phyloP scores from a whole-genome alignment of 2,329 filamentous ascomycete species.

The Beauveria sp. region DNA sequence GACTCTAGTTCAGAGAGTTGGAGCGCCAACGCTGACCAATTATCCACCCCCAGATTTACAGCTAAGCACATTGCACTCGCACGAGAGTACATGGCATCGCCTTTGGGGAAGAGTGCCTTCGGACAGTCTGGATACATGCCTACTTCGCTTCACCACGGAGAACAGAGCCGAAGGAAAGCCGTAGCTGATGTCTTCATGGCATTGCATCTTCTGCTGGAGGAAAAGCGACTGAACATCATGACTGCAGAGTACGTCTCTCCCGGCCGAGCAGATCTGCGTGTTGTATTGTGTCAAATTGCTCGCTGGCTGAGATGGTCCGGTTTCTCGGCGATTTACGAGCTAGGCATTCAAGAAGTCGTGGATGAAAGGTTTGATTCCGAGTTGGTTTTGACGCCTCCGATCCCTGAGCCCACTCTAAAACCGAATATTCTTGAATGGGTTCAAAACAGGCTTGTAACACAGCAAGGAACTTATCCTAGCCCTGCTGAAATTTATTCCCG shows the following conservation, averaged over 20 bases:
- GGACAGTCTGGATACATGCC: constrained; percentile 56
- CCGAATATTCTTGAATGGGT: constrained; percentile 48
- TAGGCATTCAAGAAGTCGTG: constrained; percentile 45
- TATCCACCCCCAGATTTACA: constrained; percentile 34
- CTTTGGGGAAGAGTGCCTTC: constrained; percentile 47
- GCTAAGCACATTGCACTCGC: constrained; percentile 49
- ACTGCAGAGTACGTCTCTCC: constrained; percentile 36
- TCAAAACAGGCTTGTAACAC: constrained; percentile 35
- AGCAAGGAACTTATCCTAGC: constrained; percentile 32
- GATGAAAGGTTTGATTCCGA: constrained; percentile 31
- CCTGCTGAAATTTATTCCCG: constrained; percentile 38
- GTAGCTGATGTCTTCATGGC: constrained; percentile 64
- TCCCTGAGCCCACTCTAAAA: constrained; percentile 26
- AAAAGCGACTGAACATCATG: constrained; percentile 70
- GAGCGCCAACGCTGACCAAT: constrained; percentile 19
- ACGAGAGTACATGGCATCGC: constrained; percentile 56
- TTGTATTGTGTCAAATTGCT: constrained; percentile 71
- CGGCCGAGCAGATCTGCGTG: constrained; percentile 49
- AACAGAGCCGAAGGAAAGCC: constrained; percentile 51
- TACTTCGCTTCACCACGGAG: constrained; percentile 44
- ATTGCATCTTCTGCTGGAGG: constrained; percentile 82
- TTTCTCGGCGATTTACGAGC: constrained; percentile 41
- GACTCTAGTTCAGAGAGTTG: constrained; percentile 38
- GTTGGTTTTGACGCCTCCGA: constrained; percentile 24
- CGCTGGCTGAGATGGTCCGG: constrained; percentile 69